Base-by-base conservation (phyloP, 805 yeast species). In the Sungouiella blattae region DNA sequence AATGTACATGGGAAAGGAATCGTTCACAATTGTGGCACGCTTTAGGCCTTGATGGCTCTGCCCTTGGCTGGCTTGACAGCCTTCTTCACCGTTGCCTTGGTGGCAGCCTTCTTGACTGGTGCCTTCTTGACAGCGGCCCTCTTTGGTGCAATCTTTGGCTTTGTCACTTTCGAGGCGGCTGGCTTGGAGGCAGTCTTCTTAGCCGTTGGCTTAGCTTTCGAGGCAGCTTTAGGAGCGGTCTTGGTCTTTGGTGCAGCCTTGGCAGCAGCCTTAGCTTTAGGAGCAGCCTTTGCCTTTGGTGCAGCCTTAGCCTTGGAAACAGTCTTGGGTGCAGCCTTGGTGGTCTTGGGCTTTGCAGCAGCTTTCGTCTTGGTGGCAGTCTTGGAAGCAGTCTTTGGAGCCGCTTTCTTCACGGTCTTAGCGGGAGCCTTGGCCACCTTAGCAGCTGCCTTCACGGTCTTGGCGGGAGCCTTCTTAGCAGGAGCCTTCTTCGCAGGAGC, bases 221-320 rank as follows among this genome's bases (percentile, higher is more conserved):
- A 11, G 33, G 41, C 25, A 13, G 39, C 13, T 30, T 37, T 33
- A n/a, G n/a, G n/a, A n/a, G n/a, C n/a, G 18, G 37, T 14, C 28
- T 36, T 33, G 5, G 20, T 13, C 4, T 28, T 18, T 3, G n/a
- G 4, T 18, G 37, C 24, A 31, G 41, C 18, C 30, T 36, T 32
- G 5, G 13, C 26, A 16, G 33, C 27, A n/a, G 18, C 24, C 11
- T 18, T 18, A 15, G 28, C 24, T 14, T 20, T 23, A 6, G 30
- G 15, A 6, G 18, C 30, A 14, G 29, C 40, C 28, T 36, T 41
- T n/a, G n/a, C n/a, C 28, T 44, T 39, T 9, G 58, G 41, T 28
- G 60, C 53, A 26, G 62, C 49, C 37, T 57, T 58, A 11, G 35
- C 26, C 12, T 23, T 32, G 13, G 36, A 13, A 9, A 25, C 23